Evolutionary conservation across 495 filamentous ascomycete species (phyloP).

Genomic region (Penicillium salamii): DNA sequence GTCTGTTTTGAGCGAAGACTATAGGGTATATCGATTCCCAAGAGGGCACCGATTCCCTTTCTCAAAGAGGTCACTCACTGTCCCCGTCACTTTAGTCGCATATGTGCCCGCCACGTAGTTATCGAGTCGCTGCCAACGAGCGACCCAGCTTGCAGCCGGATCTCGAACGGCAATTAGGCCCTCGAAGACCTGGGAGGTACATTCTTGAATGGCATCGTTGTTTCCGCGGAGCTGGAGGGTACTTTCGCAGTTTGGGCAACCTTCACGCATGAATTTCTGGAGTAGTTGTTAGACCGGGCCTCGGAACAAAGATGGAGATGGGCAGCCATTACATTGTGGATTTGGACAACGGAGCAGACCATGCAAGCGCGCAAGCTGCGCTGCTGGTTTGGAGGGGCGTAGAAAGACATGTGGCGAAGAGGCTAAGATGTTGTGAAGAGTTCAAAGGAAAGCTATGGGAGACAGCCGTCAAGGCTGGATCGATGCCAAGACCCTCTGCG

Average conservation of each 20-base stretch:
- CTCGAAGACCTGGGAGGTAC: constrained; percentile 93
- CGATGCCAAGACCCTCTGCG: constrained; percentile 25
- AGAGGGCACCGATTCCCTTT: too few species aligned
- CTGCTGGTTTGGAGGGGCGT: constrained; percentile 63
- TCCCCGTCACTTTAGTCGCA: constrained; percentile 86
- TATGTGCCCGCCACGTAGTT: constrained; percentile 83
- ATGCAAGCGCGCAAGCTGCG: constrained; percentile 93
- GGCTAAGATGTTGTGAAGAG: constrained; percentile 1
- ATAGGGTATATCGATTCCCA: too few species aligned
- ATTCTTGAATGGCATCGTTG: constrained; percentile 78
- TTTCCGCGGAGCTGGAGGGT: constrained; percentile 79
- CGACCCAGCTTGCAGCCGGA: constrained; percentile 80
- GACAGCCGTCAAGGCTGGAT: constrained; percentile 17
- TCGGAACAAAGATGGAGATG: constrained; percentile 1
- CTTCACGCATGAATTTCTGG: constrained; percentile 76
- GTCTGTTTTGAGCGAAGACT: background rate
- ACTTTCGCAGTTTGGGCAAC: constrained; percentile 94
- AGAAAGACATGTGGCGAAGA: constrained; percentile 40
- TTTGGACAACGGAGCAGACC: constrained; percentile 93
- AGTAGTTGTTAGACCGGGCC: constrained; percentile 2
- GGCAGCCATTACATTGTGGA: constrained; percentile 56
- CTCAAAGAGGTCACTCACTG: constrained; percentile 38
- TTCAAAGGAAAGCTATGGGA: constrained; percentile 3
- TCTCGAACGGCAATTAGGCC: constrained; percentile 80
- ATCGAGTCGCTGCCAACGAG: constrained; percentile 90